A percentile compares a stretch with the other conserved stretches of the same genome.
phyloP scores from a whole-genome alignment of 805 yeast genomes.

The Candida sithepensis region DNA sequence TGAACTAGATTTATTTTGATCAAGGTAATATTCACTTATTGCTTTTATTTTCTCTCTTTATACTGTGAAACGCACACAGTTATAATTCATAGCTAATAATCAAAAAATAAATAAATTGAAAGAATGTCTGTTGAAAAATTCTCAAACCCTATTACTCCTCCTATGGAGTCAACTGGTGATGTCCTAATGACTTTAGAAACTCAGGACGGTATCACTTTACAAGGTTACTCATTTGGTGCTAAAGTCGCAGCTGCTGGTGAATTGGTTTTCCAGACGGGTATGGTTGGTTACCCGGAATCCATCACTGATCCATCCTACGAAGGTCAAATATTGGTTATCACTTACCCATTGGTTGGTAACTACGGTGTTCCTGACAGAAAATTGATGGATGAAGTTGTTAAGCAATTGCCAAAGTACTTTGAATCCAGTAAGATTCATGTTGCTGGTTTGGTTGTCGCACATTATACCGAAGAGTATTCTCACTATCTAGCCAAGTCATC shows the following conservation, averaged over 20 bases:
- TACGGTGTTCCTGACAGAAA: conserved; percentile 97
- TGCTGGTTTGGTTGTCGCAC: conserved; percentile 95
- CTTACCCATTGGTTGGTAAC: conserved; percentile 96
- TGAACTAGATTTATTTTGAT: too few species aligned
- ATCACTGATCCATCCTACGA: conserved; percentile 97
- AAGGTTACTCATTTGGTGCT: conserved; percentile 98
- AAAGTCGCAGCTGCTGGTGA: conserved; percentile 89
- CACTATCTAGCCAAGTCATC: conserved; percentile 92
- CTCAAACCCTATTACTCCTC: conserved; percentile 85
- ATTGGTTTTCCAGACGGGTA: conserved; percentile 98
- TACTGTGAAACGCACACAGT: not conserved
- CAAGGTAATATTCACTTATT: too few species aligned
- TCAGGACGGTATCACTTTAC: conserved; percentile 78
- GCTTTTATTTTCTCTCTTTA: not conserved
- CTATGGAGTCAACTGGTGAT: conserved; percentile 80
- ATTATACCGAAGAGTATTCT: conserved; percentile 93
- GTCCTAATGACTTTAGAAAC: conserved; percentile 84
- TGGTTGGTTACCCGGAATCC: conserved; percentile 99
- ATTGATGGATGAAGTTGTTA: conserved; percentile 67
- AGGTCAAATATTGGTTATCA: conserved; percentile 95
- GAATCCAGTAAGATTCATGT: conserved; percentile 91
- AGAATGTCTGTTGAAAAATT: conserved; percentile 41
- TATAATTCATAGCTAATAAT: not conserved
- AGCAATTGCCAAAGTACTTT: conserved; percentile 82
- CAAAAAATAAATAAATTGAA: not conserved